A percentile compares a stretch with the other conserved stretches of the same genome.
Evolutionary conservation across 345 rosid species (phyloP).

Genomic region (Populus davidiana): DNA sequence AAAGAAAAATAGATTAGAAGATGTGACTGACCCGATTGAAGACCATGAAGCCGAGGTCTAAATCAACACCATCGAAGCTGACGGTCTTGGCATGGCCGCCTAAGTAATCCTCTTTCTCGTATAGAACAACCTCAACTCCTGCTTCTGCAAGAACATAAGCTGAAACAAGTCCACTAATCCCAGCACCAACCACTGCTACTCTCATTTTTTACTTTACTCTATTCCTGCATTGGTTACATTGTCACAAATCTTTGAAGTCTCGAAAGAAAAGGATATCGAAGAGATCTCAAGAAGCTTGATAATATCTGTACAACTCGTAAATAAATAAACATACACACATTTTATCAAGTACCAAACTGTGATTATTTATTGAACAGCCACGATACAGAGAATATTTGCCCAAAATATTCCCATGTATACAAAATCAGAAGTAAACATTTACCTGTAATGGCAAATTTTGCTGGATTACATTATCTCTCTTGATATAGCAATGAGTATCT

Average conservation of each 20-base stretch:
- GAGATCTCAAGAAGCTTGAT: background rate
- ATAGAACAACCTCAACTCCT: slow-evolving; percentile 50
- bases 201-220: slow-evolving; percentile 26
- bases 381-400: background rate
- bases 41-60: slow-evolving; percentile 75
- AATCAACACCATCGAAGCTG: slow-evolving; percentile 43
- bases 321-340: too few relatives aligned
- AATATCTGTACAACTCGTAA: too few relatives aligned
- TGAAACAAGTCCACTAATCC: slow-evolving; percentile 59
- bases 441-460: too few relatives aligned
- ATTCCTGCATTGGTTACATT: background rate
- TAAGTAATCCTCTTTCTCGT: slow-evolving; percentile 52
- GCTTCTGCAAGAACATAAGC: slow-evolving; percentile 50
- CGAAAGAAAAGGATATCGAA: too few relatives aligned
- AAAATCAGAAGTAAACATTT: too few relatives aligned
- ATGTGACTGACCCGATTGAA: slow-evolving; percentile 51
- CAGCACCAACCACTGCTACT: slow-evolving; percentile 65
- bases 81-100: slow-evolving; percentile 75
- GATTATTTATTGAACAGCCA: background rate
- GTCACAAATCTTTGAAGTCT: background rate
- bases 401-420: background rate
- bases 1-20: too few relatives aligned
- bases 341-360: background rate
- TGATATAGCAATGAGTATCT: too few relatives aligned
- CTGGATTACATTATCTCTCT: too few relatives aligned